Conservation (phyloP, 257 asterid genomes). For the Vinca minor region DNA sequence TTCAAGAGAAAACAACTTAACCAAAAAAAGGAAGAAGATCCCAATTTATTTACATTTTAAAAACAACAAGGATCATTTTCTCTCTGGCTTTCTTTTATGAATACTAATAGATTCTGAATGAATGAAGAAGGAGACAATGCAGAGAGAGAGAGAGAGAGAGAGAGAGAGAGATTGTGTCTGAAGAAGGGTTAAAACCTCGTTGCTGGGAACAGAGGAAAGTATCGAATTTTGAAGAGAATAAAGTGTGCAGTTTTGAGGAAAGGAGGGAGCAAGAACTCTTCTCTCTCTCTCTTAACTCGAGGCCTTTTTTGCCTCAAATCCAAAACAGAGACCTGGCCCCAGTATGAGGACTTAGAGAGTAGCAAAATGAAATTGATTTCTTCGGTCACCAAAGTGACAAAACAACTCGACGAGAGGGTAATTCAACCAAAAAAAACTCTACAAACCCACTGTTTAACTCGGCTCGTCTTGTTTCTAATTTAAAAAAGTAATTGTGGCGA, state of each 20-base stretch:
- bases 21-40: conserved; percentile 20
- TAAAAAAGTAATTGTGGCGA: too few species aligned
- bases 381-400: conserved; percentile 15
- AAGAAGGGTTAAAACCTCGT: conserved; percentile 36
- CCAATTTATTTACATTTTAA: conserved; percentile 31
- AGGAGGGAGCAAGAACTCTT: conserved; percentile 20
- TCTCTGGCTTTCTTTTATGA: conserved; percentile 14
- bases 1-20: conserved; percentile 23
- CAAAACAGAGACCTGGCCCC: conserved; percentile 26
- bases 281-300: conserved; percentile 10
- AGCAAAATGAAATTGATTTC: conserved; percentile 14
- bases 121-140: conserved; percentile 22
- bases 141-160: conserved; percentile 12
- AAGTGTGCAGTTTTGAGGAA: conserved; percentile 50
- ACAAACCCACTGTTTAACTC: too few species aligned
- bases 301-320: conserved; percentile 28
- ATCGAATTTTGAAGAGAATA: conserved; percentile 75
- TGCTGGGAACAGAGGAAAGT: conserved; percentile 60
- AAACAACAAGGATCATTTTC: conserved; percentile 20
- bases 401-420: too few species aligned
- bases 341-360: conserved; percentile 18
- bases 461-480: too few species aligned
- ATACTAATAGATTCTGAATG: conserved; percentile 5
- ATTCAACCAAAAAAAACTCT: too few species aligned
- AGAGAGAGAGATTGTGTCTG: conserved; percentile 8